Evolutionary conservation across 2,329 filamentous ascomycete genomes (phyloP), one percentile per base, ranked within the genome.

Genomic region (Trichoderma cornu-damae): DNA sequence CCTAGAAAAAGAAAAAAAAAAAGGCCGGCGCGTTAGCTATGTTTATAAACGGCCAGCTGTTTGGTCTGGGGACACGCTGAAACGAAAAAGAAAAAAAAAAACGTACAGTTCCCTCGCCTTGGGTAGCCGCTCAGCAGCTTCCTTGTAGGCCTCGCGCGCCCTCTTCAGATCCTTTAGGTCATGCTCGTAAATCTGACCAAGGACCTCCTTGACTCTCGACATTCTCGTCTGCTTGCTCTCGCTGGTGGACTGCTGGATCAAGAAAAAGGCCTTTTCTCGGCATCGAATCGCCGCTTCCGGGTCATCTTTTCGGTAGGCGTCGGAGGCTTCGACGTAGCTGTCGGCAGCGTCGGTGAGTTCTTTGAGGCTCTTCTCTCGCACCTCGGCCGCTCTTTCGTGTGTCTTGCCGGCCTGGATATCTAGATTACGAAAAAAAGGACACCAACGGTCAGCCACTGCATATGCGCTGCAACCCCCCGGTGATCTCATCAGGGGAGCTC

Each of bases 311-410:
- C 87, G 83, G 77, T 96, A 97, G 60, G 90, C 88, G 78, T 97
- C 96, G 82, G 92, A 97, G 52, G 94, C 94, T 72, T 97, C 92
- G 67, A 87, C 84, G 60, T 91, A 78, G 47, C 88, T 87, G 74
- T 96, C 95, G 62, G 93, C 92, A 47, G 91, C 90, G 70, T 97
- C 94, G 70, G 96, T 90, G 40, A 88, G 89, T 69, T 97, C 92
- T 69, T 91, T 95, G 50, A 97, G 82, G 66, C 92, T 86, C 63
- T 85, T 81, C 49, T 77, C 82, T 72, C 96, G 90, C 59, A 97
- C 86, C 42, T 81, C 73, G n/a, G 91, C 93, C 11, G 90, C 90
- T 72, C 86, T 83, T 71, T 96, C 90, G 64, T 96, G 96, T 11
- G 90, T 86, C 67, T 88, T 81, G 20, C 91, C 93, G 12, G 93